Conservation (phyloP, 2,329 filamentous ascomycete genomes). For the Rhytidhysteron rufulum region DNA sequence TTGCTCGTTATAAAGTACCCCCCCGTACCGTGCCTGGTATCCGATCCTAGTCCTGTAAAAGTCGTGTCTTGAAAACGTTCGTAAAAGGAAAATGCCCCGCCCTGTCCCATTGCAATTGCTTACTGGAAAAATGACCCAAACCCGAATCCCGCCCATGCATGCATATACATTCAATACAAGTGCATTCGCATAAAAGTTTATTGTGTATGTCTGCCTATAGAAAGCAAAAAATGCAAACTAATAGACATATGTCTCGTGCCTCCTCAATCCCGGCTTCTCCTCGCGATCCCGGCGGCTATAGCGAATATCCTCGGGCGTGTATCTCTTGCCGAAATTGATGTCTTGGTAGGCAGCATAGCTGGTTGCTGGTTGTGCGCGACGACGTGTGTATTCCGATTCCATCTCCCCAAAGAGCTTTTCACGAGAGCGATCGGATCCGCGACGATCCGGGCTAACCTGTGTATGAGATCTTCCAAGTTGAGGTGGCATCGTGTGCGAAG, state of each 20-base stretch:
- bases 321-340: slow-evolving; percentile 26
- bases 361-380: slow-evolving; percentile 17
- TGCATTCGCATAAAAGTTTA: too few relatives aligned
- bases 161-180: too few relatives aligned
- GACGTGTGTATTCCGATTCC: slow-evolving; percentile 12
- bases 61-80: too few relatives aligned
- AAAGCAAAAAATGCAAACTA: too few relatives aligned
- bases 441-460: slow-evolving; percentile 18
- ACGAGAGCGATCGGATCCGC: slow-evolving; percentile 15
- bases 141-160: too few relatives aligned
- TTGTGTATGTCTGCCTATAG: too few relatives aligned
- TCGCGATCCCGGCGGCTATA: slow-evolving; percentile 22
- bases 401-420: slow-evolving; percentile 26
- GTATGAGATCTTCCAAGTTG: slow-evolving; percentile 22
- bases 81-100: too few relatives aligned
- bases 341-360: slow-evolving; percentile 30
- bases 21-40: too few relatives aligned
- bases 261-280: slow-evolving; percentile 20
- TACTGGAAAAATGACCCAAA: too few relatives aligned
- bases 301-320: slow-evolving; percentile 35
- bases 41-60: too few relatives aligned
- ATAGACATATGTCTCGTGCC: slow-evolving; percentile 26
- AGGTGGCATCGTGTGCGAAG: slow-evolving; percentile 11
- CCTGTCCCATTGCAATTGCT: too few relatives aligned
- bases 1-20: too few relatives aligned